phyloP scores from a whole-genome alignment of 345 rosid species.

The Salix viminalis region DNA sequence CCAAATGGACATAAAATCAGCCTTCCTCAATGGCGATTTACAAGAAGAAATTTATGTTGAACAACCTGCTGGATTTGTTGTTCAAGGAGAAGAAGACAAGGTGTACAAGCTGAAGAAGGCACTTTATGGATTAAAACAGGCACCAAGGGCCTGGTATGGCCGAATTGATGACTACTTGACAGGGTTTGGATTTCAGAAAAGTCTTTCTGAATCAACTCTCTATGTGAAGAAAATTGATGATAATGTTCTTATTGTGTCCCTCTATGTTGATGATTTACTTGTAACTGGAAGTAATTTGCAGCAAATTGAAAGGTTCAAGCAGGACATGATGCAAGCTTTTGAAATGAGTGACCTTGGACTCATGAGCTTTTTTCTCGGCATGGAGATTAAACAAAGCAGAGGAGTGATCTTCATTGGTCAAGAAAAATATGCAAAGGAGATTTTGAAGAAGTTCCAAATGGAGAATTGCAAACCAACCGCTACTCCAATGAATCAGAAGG shows the following conservation, averaged over 20 bases:
- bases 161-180: neutral
- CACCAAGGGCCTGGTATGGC: neutral
- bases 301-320: neutral
- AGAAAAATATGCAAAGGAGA: no score
- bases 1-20: neutral
- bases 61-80: neutral
- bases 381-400: neutral
- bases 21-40: neutral
- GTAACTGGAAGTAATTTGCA: neutral
- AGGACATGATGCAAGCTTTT: neutral
- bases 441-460: no score
- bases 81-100: neutral
- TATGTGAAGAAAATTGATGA: neutral
- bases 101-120: neutral
- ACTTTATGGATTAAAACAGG: neutral
- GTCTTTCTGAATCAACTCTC: neutral
- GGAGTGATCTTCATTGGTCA: neutral
- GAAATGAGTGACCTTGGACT: neutral
- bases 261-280: neutral
- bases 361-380: neutral
- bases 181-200: neutral
- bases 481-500: no score
- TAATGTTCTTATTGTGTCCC: neutral
- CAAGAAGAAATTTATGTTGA: neutral
- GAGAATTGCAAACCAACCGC: no score